Percentiles rank a stretch among this genome's conserved stretches.
Conservation (phyloP, 116 monocot genomes). For the Iris pallida region DNA sequence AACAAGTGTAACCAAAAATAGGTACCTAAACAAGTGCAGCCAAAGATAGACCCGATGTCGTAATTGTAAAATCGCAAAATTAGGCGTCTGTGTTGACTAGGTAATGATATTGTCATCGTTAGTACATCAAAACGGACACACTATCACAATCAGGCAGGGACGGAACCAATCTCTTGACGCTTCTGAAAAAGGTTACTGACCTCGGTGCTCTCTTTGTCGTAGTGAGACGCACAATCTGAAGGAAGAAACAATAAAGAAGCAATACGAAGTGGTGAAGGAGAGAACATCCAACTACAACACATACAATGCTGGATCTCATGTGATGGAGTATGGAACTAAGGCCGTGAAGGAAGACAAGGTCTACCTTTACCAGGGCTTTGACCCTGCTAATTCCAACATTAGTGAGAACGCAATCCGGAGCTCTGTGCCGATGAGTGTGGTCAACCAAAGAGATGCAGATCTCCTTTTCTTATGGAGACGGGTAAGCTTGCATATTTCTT, state of each 20-base stretch:
- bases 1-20: too few relatives aligned
- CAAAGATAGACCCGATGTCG: too few relatives aligned
- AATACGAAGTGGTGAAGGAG: conserved; percentile 56
- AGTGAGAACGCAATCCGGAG: conserved; percentile 20
- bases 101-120: too few relatives aligned
- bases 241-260: conserved; percentile 64
- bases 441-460: conserved; percentile 88
- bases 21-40: too few relatives aligned
- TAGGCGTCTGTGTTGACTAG: too few relatives aligned
- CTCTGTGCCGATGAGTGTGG: conserved; percentile 6
- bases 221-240: conserved; percentile 72
- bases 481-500: conserved; percentile 25
- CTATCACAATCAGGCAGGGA: too few relatives aligned
- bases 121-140: too few relatives aligned
- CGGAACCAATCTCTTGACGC: not conserved
- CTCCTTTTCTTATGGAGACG: conserved; percentile 76
- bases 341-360: conserved; percentile 35
- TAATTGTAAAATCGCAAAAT: too few relatives aligned
- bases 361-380: conserved; percentile 48
- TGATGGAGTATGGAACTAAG: conserved; percentile 55
- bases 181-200: not conserved
- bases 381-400: conserved; percentile 45
- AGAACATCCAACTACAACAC: conserved; percentile 35
- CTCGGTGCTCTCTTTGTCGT: conserved; percentile 5
- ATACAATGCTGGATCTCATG: conserved; percentile 33